A percentile compares a stretch with the other conserved stretches of the same genome.
phyloP scores from a whole-genome alignment of 768 basidiomycete genomes.

The Pholiota conissans region DNA sequence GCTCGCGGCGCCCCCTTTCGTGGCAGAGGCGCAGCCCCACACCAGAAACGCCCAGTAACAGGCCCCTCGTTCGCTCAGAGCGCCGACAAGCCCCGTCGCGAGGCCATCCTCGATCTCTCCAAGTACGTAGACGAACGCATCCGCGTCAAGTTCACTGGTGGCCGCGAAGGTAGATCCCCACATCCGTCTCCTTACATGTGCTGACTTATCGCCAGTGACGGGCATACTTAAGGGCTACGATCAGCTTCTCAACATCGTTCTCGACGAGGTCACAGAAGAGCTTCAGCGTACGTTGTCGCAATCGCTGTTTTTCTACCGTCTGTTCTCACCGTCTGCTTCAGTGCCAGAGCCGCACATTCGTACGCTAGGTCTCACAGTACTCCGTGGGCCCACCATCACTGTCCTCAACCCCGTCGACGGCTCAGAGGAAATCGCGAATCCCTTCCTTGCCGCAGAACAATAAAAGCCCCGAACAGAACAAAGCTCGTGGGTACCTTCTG shows the following conservation, averaged over 20 bases:
- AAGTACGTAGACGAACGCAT: slow-evolving; percentile 94
- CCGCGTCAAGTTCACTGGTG: slow-evolving; percentile 97
- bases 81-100: slow-evolving; percentile 81
- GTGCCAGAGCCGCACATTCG: slow-evolving; percentile 67
- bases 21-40: slow-evolving; percentile 41
- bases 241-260: slow-evolving; percentile 93
- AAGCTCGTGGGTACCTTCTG: neutral
- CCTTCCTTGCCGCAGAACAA: slow-evolving; percentile 75
- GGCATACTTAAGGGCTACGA: slow-evolving; percentile 96
- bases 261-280: slow-evolving; percentile 93
- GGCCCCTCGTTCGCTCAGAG: slow-evolving; percentile 39
- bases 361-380: slow-evolving; percentile 80
- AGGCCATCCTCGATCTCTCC: slow-evolving; percentile 93
- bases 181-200: slow-evolving; percentile 1
- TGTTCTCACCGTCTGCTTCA: slow-evolving; percentile 22
- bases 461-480: slow-evolving; percentile 6
- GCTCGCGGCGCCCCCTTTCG: slow-evolving; percentile 52
- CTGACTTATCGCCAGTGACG: slow-evolving; percentile 55
- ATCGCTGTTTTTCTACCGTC: neutral
- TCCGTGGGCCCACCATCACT: slow-evolving; percentile 93
- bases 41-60: slow-evolving; percentile 47
- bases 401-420: slow-evolving; percentile 94
- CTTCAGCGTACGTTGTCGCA: slow-evolving; percentile 21
- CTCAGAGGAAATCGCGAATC: slow-evolving; percentile 91
- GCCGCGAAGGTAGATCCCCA: slow-evolving; percentile 75